phyloP scores from a whole-genome alignment of 192 early-diverging fungal genomes.

The Phycomyces nitens region DNA sequence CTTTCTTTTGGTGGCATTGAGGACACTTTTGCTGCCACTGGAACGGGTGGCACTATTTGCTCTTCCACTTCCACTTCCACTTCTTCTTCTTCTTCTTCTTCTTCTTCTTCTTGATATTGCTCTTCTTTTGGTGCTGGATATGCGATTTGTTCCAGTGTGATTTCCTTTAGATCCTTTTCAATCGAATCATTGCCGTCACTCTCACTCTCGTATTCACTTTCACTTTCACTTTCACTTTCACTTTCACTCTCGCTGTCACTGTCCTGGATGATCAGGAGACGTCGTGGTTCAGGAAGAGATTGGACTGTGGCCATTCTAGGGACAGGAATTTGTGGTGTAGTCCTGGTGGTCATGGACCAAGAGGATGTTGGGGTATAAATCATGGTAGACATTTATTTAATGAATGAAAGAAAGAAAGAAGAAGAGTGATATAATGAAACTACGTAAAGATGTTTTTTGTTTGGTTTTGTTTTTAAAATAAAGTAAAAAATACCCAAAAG shows the following conservation, averaged over 20 bases:
- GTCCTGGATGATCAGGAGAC: neutral
- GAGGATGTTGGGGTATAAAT: constrained; percentile 2
- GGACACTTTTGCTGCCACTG: neutral
- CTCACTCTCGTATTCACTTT: neutral
- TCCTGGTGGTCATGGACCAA: neutral
- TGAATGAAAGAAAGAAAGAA: neutral
- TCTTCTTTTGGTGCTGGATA: neutral
- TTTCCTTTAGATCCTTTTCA: neutral
- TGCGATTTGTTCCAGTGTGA: neutral
- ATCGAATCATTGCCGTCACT: neutral
- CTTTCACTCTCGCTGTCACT: neutral
- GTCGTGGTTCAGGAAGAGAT: neutral
- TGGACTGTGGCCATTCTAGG: neutral
- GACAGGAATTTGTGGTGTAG: no score
- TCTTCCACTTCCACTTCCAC: neutral
- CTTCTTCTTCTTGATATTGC: neutral
- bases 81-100: neutral
- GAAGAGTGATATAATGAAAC: neutral
- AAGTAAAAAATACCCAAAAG: no score
- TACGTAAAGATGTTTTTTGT: neutral
- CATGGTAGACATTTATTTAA: constrained; percentile 1
- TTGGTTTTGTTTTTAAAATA: no score
- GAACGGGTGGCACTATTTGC: no score
- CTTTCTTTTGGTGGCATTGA: neutral
- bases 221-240: neutral